Evolutionary conservation across 2,329 filamentous ascomycete species (phyloP).

Genomic region (Ceratocystis eucalypticola): DNA sequence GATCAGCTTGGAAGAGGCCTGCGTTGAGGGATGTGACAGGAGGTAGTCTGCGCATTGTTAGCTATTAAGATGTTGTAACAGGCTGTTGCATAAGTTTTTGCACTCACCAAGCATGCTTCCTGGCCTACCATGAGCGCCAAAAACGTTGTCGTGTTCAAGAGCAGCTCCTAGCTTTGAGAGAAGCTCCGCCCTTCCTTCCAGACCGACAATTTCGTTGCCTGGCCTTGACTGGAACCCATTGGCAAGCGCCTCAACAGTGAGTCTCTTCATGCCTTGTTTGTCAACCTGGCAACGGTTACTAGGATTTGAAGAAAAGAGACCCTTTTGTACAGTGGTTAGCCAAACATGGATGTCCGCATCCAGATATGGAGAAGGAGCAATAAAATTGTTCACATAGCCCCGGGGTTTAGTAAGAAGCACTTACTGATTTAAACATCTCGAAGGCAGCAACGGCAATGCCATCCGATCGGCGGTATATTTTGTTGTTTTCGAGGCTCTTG

Average conservation of each 20-base stretch:
- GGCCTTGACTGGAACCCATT: constrained; percentile 74
- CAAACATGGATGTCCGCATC: not conserved
- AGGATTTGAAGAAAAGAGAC: constrained; percentile 71
- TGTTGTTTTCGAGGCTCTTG: constrained; percentile 78
- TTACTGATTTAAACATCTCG: constrained; percentile 80
- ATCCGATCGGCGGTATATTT: constrained; percentile 71
- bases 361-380: not conserved
- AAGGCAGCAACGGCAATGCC: constrained; percentile 63
- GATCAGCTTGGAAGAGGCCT: constrained; percentile 77
- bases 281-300: constrained; percentile 82
- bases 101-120: constrained; percentile 81
- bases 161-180: constrained; percentile 63
- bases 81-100: not conserved
- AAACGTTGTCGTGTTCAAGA: constrained; percentile 67
- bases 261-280: constrained; percentile 57
- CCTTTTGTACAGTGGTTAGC: constrained; percentile 30
- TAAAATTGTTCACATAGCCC: no score
- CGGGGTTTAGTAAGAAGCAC: constrained; percentile 19
- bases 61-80: not conserved
- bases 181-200: constrained; percentile 72
- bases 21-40: constrained; percentile 79
- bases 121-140: constrained; percentile 69
- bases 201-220: constrained; percentile 66
- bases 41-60: constrained; percentile 58
- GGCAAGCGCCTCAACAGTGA: constrained; percentile 63